Evolutionary conservation across 169 alveolate genomes (phyloP), one percentile per base, ranked within the genome.

Genomic region (Cryptosporidium ryanae): DNA sequence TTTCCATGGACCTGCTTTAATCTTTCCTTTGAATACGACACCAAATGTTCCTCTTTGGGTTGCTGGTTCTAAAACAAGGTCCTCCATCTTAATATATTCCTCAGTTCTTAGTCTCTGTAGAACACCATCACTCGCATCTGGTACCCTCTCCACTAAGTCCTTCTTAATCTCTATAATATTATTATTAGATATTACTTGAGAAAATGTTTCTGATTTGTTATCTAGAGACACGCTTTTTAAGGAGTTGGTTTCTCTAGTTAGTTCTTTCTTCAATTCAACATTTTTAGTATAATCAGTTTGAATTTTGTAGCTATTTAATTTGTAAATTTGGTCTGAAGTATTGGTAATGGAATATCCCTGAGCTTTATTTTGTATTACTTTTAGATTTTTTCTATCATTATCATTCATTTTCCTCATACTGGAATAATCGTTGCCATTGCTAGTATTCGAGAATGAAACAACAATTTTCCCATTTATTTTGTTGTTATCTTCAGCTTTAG

Each of bases 61-160:
- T 3, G 87, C 87, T 2, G 87, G 87, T 27, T 76, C 87, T 29
- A 76, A n/a, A n/a, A 76, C 34, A 8, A 76, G 61, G 57, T 76
- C 87, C 13, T 76, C 87, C 68, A 76, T 55, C 64, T 38, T 55
- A 18, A 76, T 76, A 55, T 76, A 76, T 76, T 76, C 87, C 17
- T 18, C 38, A 32, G 76, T 67, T 43, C 27, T 76, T 61, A 76
- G 25, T 43, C 71, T 76, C 49, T 76, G 87, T 48, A 76, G 50
- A 59, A 76, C 87, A 12, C 87, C 87, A 76, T 76, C 43, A 76
- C 87, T 76, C 1, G 87, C 87, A 76, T 76, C 87, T 23, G 87
- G 68, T n/a, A 61, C 87, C 27, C 87, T 76, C 43, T 76, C 43
- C n/a, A 76, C 43, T 29, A 76, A 59, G 18, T 76, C 87, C 29